Base-by-base conservation (phyloP, 805 yeast species). In the Hanseniaspora singularis region DNA sequence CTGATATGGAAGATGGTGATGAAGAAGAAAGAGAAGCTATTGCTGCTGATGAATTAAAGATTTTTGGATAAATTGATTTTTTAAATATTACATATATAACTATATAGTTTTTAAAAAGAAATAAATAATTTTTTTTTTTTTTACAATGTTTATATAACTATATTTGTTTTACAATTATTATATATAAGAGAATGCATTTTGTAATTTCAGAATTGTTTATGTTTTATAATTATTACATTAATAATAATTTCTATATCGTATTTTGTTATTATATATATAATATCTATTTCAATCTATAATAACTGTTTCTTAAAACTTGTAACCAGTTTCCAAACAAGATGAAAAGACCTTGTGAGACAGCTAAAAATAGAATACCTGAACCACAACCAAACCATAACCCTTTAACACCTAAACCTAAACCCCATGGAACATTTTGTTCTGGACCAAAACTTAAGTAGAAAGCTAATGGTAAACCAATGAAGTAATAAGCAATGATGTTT, bases 381-480 rank as follows among this genome's bases (percentile, higher is more conserved):
- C 81, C 87, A 51, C 78, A 67, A 1, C 89, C 89, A 1, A 75
- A 51, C 94, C 94, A 84, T 40, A 84, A 61, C 0, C 94, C 94
- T 9, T 64, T 59, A 2, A 47, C 24, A 59, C 33, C 83, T 80
- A 30, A 71, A 60, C 88, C 88, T 79, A 40, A 78, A 64, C 3
- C 88, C 88, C 46, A 68, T 65, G 44, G 78, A 65, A 22, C 73
- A 34, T 73, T 66, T 16, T 39, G 45, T 67, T 63, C 56, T 68
- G 65, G 24, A 19, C 46, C 50, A 31, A 41, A 37, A 33, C 44
- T 42, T n/a, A 48, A 14, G 20, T 41, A 40, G 16, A 41, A 74
- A 12, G 84, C 76, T n/a, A 82, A 63, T 0, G 94, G 94, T 33
- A 82, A 66, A 1, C 85, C 88, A 51, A 81, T 63, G 3, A 71